Percentiles rank a stretch among this genome's conserved stretches.
Conservation (phyloP, 192 early-diverging fungal genomes). For the Diversispora epigaea region DNA sequence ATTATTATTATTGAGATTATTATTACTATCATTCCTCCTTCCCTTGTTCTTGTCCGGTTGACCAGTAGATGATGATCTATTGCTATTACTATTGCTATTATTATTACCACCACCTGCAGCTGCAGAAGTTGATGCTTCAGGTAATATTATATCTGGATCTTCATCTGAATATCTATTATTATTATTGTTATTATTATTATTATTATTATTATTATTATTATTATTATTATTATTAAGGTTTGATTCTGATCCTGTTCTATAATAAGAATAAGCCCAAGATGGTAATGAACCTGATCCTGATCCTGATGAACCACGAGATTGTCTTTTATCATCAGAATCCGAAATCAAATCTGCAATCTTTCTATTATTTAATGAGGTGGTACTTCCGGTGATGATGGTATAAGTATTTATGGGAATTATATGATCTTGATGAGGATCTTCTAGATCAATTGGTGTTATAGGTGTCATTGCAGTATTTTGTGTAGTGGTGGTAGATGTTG, state of each 20-base stretch:
- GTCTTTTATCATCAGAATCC: slow-evolving; percentile 20
- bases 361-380: no score
- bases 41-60: no score
- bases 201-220: neutral
- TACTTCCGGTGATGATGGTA: neutral
- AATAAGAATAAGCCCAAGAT: slow-evolving; percentile 27
- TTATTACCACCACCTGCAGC: slow-evolving; percentile 1
- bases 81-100: neutral
- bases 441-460: slow-evolving; percentile 3
- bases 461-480: slow-evolving; percentile 4
- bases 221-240: neutral
- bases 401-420: neutral
- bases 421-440: slow-evolving; percentile 1
- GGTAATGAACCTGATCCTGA: slow-evolving; percentile 19
- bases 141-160: neutral
- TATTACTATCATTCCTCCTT: neutral
- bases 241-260: neutral
- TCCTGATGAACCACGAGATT: slow-evolving; percentile 11
- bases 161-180: neutral
- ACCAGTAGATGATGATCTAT: neutral
- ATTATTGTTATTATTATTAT: neutral
- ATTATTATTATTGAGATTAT: neutral
- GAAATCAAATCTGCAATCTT: no score
- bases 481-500: neutral
- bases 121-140: slow-evolving; percentile 4